Evolutionary conservation across 2,329 filamentous ascomycete species (phyloP).

Genomic region (Balansia obtecta): DNA sequence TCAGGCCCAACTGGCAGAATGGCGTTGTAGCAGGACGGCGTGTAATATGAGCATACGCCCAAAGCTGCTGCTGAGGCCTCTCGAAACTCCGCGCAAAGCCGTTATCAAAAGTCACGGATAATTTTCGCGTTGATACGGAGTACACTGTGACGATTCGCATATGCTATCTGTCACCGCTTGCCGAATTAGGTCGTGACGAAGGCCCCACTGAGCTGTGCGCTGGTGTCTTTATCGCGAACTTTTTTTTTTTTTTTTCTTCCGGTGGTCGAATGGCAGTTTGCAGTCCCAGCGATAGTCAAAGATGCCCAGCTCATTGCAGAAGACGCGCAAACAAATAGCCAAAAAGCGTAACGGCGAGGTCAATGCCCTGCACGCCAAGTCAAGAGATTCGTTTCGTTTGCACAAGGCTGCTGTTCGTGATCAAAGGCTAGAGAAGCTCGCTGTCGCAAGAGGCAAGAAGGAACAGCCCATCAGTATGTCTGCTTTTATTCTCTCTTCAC

Average conservation of each 20-base stretch:
- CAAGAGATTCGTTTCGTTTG: slow-evolving; percentile 71
- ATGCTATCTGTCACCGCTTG: no score
- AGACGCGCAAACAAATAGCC: slow-evolving; percentile 77
- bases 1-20: no score
- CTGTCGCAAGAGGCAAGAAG: slow-evolving; percentile 55
- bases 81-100: no score
- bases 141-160: no score
- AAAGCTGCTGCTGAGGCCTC: no score
- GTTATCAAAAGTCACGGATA: no score
- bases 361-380: slow-evolving; percentile 73
- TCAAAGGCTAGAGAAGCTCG: slow-evolving; percentile 64
- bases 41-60: no score
- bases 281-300: slow-evolving; percentile 16
- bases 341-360: slow-evolving; percentile 73
- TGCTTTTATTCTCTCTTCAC: no score
- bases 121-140: no score
- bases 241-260: slow-evolving; percentile 1
- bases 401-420: slow-evolving; percentile 71
- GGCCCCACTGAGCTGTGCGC: no score
- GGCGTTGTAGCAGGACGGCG: no score
- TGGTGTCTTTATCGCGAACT: neutral
- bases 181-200: no score
- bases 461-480: slow-evolving; percentile 60
- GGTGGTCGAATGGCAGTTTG: neutral
- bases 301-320: slow-evolving; percentile 69